Conservation (phyloP, 2,329 filamentous ascomycete genomes). For the Paraphoma sp. region DNA sequence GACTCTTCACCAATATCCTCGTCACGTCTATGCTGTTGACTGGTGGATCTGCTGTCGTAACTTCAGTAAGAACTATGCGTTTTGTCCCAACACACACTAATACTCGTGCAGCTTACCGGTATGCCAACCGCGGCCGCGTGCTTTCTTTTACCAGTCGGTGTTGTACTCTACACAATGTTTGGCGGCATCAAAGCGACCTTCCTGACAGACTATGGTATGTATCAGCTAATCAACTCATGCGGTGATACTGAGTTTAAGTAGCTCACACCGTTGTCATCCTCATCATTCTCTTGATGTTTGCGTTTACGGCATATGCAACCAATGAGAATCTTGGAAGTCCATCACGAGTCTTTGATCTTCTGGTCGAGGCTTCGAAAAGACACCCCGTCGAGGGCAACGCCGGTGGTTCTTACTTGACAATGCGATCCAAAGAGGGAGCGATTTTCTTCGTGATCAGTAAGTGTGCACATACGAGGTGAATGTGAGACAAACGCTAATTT, state of each 20-base stretch:
- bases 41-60: slow-evolving; percentile 75
- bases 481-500: no score
- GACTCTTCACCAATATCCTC: slow-evolving; percentile 80
- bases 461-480: no score
- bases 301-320: slow-evolving; percentile 81
- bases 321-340: slow-evolving; percentile 77
- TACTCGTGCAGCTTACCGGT: slow-evolving; percentile 67
- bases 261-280: slow-evolving; percentile 85
- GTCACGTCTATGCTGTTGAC: slow-evolving; percentile 90
- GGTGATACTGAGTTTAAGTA: not conserved
- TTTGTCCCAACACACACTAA: no score
- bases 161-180: slow-evolving; percentile 78
- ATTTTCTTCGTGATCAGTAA: slow-evolving; percentile 86
- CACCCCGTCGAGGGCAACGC: slow-evolving; percentile 84
- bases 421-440: slow-evolving; percentile 79
- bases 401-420: slow-evolving; percentile 83
- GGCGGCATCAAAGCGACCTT: slow-evolving; percentile 75
- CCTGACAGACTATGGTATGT: slow-evolving; percentile 72
- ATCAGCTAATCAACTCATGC: not conserved
- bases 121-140: slow-evolving; percentile 81
- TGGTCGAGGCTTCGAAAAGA: slow-evolving; percentile 69
- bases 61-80: slow-evolving; percentile 22
- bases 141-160: slow-evolving; percentile 80
- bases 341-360: slow-evolving; percentile 76
- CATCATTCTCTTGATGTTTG: slow-evolving; percentile 84